Conservation (phyloP, 805 yeast species). For the Millerozyma acaciae region DNA sequence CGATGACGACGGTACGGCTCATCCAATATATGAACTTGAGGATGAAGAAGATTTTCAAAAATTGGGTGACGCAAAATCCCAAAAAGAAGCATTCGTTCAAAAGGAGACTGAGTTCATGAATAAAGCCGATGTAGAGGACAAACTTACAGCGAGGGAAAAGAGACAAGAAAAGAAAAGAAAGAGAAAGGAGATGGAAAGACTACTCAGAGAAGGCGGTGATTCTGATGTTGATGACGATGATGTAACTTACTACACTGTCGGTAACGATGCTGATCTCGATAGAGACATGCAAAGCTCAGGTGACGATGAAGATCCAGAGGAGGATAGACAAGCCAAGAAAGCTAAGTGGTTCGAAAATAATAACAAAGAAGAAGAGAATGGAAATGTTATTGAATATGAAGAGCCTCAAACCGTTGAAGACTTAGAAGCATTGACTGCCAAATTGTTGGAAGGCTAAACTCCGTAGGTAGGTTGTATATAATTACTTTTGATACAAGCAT, state of each 20-base stretch:
- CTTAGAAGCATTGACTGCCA: constrained; percentile 78
- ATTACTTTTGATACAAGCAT: neutral
- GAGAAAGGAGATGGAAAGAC: constrained; percentile 74
- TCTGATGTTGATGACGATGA: constrained; percentile 25
- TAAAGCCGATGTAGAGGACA: constrained; percentile 72
- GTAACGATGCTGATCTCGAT: constrained; percentile 37
- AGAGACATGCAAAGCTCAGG: constrained; percentile 41
- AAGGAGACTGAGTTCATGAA: constrained; percentile 70
- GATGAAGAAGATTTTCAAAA: constrained; percentile 82
- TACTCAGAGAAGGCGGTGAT: constrained; percentile 38
- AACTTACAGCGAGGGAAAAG: constrained; percentile 69
- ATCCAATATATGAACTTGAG: constrained; percentile 85
- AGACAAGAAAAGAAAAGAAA: constrained; percentile 84
- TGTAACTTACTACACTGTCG: constrained; percentile 20
- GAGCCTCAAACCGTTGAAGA: constrained; percentile 92
- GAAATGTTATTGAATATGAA: constrained; percentile 65
- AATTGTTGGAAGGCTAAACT: constrained; percentile 29
- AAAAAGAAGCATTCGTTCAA: constrained; percentile 62
- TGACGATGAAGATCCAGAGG: constrained; percentile 30
- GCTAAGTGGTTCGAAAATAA: constrained; percentile 50
- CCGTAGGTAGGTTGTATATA: constrained; percentile 2
- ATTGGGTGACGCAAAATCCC: constrained; percentile 65
- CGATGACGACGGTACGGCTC: constrained; percentile 94
- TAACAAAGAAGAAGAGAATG: constrained; percentile 16
- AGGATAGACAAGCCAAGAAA: constrained; percentile 24